Conservation (phyloP, 2,329 filamentous ascomycete genomes). For the Colletotrichum sp. region DNA sequence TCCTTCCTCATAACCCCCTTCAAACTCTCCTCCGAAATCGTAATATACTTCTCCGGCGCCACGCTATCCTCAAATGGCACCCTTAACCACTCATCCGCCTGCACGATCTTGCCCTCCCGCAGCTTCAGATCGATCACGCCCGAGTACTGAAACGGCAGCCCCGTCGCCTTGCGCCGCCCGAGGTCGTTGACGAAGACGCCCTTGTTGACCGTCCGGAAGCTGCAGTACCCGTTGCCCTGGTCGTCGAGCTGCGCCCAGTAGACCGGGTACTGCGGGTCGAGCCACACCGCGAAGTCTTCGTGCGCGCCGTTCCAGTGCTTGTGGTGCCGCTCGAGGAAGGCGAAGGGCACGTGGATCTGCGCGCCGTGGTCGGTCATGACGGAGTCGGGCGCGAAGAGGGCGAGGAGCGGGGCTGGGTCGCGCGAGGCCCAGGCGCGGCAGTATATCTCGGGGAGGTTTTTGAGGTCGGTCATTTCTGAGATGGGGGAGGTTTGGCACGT, state of each 20-base stretch:
- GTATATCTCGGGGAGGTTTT: slow-evolving; percentile 1
- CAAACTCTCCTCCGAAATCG: slow-evolving; percentile 1
- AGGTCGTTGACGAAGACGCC: slow-evolving; percentile 13
- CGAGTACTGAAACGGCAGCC: slow-evolving; percentile 7
- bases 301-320: slow-evolving; percentile 16
- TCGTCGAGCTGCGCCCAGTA: slow-evolving; percentile 5
- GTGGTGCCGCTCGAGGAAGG: slow-evolving; percentile 12
- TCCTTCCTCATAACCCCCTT: slow-evolving; percentile 4
- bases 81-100: slow-evolving; percentile 3
- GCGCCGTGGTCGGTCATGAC: slow-evolving; percentile 15
- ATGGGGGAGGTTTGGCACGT: neutral
- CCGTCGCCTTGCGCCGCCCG: neutral
- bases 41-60: slow-evolving; percentile 13
- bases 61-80: slow-evolving; percentile 9
- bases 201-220: slow-evolving; percentile 12
- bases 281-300: slow-evolving; percentile 4
- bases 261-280: slow-evolving; percentile 3
- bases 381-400: slow-evolving; percentile 3
- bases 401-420: neutral
- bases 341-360: neutral
- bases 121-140: slow-evolving; percentile 3
- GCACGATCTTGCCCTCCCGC: neutral
- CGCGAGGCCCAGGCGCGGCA: slow-evolving; percentile 1
- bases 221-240: slow-evolving; percentile 6
- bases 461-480: neutral